Percentiles rank a stretch among this genome's conserved stretches.
phyloP scores from a whole-genome alignment of 2,329 filamentous ascomycete genomes.

The Talaromyces verruculosus region DNA sequence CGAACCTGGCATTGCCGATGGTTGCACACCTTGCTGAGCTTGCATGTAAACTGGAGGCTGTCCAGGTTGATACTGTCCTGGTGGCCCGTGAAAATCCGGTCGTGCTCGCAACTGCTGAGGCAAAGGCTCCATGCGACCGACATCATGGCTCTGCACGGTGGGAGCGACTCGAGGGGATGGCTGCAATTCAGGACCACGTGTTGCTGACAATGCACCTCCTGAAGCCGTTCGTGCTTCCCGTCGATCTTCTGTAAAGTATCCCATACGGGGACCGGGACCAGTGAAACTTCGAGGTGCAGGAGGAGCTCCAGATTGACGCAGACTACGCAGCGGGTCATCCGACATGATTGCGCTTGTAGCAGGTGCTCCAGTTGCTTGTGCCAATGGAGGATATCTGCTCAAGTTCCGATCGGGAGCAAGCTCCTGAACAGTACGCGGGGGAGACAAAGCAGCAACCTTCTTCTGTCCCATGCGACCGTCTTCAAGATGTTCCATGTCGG shows the following conservation, averaged over 20 bases:
- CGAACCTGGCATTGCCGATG: conserved; percentile 30
- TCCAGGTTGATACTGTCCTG: conserved; percentile 29
- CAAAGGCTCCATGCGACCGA: conserved; percentile 37
- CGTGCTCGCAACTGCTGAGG: conserved; percentile 27
- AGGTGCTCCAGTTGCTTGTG: conserved; percentile 38
- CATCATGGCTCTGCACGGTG: conserved; percentile 30
- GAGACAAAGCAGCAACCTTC: conserved; percentile 30
- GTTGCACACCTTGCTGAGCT: conserved; percentile 22
- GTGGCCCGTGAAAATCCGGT: conserved; percentile 20
- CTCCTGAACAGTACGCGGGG: conserved; percentile 32
- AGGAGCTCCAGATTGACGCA: conserved; percentile 28
- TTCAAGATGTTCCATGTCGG: conserved; percentile 41
- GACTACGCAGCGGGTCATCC: conserved; percentile 38
- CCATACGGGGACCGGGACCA: conserved; percentile 48
- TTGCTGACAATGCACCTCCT: conserved; percentile 23
- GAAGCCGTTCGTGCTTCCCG: conserved; percentile 24
- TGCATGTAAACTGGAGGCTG: conserved; percentile 24
- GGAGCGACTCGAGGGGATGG: conserved; percentile 35
- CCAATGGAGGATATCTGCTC: conserved; percentile 40
- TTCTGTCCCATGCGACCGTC: conserved; percentile 31
- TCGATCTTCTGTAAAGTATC: conserved; percentile 47
- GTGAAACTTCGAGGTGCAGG: conserved; percentile 34
- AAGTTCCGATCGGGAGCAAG: conserved; percentile 38
- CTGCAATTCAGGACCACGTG: conserved; percentile 31
- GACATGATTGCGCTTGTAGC: conserved; percentile 29